A percentile compares a stretch with the other conserved stretches of the same genome.
These are phyloP conservation scores for Ehretia macrophylla DNA, from an alignment of 257 asterid species.

Conservation along the genomic window DNA sequence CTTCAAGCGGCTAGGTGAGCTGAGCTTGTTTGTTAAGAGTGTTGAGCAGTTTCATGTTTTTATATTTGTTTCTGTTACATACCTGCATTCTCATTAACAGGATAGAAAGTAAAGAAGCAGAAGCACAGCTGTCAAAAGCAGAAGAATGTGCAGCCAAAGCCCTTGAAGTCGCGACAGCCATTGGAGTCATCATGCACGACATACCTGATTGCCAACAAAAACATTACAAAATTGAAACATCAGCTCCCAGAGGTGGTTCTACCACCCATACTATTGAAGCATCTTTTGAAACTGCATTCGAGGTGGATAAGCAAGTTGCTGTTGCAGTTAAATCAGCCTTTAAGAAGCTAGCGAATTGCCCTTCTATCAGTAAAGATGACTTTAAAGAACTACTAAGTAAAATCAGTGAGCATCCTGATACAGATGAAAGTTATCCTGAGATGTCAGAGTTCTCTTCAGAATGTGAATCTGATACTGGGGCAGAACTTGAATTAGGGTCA, in stretches of 20 bases:
- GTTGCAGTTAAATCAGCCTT: constrained; percentile 81
- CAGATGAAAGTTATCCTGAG: constrained; percentile 34
- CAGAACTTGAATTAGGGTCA: constrained; percentile 31
- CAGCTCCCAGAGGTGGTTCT: constrained; percentile 40
- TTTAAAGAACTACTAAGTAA: constrained; percentile 66
- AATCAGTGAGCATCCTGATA: constrained; percentile 82
- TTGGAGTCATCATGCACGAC: constrained; percentile 81
- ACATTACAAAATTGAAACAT: constrained; percentile 46
- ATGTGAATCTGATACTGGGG: constrained; percentile 48
- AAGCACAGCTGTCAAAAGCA: constrained; percentile 51
- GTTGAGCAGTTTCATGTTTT: neutral
- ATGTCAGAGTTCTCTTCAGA: constrained; percentile 38
- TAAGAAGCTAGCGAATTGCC: constrained; percentile 64
- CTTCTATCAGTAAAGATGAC: constrained; percentile 62
- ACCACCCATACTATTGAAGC: constrained; percentile 63
- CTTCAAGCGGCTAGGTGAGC: constrained; percentile 81
- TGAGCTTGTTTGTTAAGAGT: neutral
- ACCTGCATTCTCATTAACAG: constrained; percentile 29
- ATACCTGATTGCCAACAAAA: constrained; percentile 45
- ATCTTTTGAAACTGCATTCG: constrained; percentile 79
- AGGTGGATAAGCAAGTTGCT: constrained; percentile 95
- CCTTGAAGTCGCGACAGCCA: constrained; percentile 62
- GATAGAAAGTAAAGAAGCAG: constrained; percentile 79
- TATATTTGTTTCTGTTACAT: neutral
- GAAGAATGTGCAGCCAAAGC: constrained; percentile 70